Evolutionary conservation across 1,284 basidiomycete species (phyloP).

Genomic region (Melampsora occidentalis): DNA sequence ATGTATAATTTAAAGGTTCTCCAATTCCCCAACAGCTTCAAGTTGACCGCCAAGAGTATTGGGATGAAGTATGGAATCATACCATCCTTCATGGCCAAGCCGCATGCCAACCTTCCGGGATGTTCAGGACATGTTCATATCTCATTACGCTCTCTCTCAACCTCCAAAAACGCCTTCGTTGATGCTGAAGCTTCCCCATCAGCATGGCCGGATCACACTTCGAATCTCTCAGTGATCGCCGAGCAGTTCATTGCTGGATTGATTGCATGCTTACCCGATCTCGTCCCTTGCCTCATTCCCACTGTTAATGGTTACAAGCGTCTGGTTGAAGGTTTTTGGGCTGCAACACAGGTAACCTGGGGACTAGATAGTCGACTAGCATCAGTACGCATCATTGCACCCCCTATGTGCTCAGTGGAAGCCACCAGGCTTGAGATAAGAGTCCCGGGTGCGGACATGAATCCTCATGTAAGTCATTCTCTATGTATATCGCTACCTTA

Average conservation of each 20-base stretch:
- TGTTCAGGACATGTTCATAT: conserved; percentile 79
- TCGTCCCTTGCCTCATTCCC: conserved; percentile 53
- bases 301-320: conserved; percentile 82
- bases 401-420: conserved; percentile 34
- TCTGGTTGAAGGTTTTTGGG: conserved; percentile 69
- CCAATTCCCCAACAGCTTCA: conserved; percentile 60
- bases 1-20: neutral
- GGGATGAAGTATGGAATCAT: conserved; percentile 83
- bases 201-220: conserved; percentile 62
- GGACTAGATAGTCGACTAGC: conserved; percentile 41
- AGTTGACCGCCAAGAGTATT: conserved; percentile 83
- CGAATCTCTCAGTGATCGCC: conserved; percentile 74
- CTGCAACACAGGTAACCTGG: conserved; percentile 38
- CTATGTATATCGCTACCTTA: neutral
- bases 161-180: conserved; percentile 77
- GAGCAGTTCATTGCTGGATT: conserved; percentile 92
- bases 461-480: conserved; percentile 34
- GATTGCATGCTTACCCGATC: conserved; percentile 79
- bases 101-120: conserved; percentile 46
- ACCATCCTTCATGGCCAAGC: conserved; percentile 98
- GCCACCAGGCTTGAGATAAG: conserved; percentile 38
- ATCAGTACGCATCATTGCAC: conserved; percentile 36
- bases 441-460: conserved; percentile 43
- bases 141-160: conserved; percentile 66
- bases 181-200: conserved; percentile 52